Evolutionary conservation across 257 asterid genomes (phyloP), one percentile per base, ranked within the genome.

Genomic region (Leptodermis oblonga): DNA sequence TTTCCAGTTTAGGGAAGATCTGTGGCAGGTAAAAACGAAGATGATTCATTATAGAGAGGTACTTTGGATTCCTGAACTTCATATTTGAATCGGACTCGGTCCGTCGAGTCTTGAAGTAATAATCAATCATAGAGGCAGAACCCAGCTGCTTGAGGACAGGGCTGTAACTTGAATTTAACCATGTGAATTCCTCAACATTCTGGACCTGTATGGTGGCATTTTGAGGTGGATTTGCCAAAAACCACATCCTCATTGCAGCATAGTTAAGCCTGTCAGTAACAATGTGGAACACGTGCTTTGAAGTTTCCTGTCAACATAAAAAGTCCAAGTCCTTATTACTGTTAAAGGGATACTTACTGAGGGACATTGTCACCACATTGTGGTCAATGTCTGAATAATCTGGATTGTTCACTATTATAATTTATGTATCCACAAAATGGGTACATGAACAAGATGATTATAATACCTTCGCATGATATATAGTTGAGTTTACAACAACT

Each of bases 221-320:
- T 23, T 83, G 79, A 0, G 97, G 95, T 43, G 87, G 94, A 76
- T 92, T 92, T 7, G 90, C 88, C 82, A 92, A 68, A 76, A 92
- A 92, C 98, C 98, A 92, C 98, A 92, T 92, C 68, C 69, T 87
- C 98, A 92, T 92, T 58, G 98, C 91, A 70, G 96, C 98, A 51
- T 78, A 90, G 67, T 92, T 92, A 64, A 90, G 93, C 89, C 84
- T 85, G 71, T 92, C 97, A 5, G 98, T 90, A 54, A 92, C 98
- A 7, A 92, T 72, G 74, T 92, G 98, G 85, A 92, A 92, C 55
- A 92, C 96, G 31, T 92, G 97, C 70, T 76, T 81, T 43, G 86
- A 82, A 41, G 95, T 79, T 68, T 90, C 86, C 98, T 92, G 91
- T 49, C 70, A 65, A 67, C 39, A 30, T 54, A 69, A 46, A 61